A percentile compares a stretch with the other conserved stretches of the same genome.
phyloP scores from a whole-genome alignment of 2,329 filamentous ascomycete species.

The Alternaria brassicae region DNA sequence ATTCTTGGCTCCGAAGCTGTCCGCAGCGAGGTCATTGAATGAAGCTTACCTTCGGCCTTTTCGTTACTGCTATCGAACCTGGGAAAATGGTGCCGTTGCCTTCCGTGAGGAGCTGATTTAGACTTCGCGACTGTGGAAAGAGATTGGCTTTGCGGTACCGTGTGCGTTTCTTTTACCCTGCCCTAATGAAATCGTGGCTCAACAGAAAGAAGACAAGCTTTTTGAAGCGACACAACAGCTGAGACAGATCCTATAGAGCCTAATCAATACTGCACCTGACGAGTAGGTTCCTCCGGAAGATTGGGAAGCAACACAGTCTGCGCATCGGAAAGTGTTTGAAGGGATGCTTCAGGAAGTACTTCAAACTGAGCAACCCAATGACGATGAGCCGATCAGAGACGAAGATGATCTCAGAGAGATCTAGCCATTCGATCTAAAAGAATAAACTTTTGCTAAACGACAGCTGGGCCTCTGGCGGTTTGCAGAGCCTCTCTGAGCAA shows the following conservation, averaged over 20 bases:
- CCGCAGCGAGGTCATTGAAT: slow-evolving; percentile 44
- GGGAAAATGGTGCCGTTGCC: slow-evolving; percentile 51
- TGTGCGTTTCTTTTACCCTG: slow-evolving; percentile 44
- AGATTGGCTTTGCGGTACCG: slow-evolving; percentile 48
- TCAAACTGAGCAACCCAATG: slow-evolving; percentile 35
- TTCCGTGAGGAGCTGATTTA: slow-evolving; percentile 53
- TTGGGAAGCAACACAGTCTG: slow-evolving; percentile 43
- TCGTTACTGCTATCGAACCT: slow-evolving; percentile 52
- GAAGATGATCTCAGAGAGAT: slow-evolving; percentile 45
- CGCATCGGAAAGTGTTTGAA: slow-evolving; percentile 41
- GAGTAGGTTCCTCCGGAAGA: slow-evolving; percentile 48
- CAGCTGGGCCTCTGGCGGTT: not conserved
- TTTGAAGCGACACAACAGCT: slow-evolving; percentile 47
- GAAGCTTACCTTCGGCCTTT: slow-evolving; percentile 50
- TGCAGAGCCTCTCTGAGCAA: not conserved
- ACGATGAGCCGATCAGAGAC: slow-evolving; percentile 46
- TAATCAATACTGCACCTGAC: slow-evolving; percentile 46
- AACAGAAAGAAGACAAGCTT: slow-evolving; percentile 40
- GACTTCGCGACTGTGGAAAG: slow-evolving; percentile 47
- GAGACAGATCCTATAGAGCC: slow-evolving; percentile 33
- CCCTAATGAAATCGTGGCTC: slow-evolving; percentile 33
- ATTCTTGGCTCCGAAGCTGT: slow-evolving; percentile 42
- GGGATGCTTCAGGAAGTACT: slow-evolving; percentile 44
- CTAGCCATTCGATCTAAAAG: slow-evolving; percentile 47
- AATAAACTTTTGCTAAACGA: slow-evolving; percentile 7